phyloP scores from a whole-genome alignment of 129 eudicot species.

The Tanacetum coccineum region DNA sequence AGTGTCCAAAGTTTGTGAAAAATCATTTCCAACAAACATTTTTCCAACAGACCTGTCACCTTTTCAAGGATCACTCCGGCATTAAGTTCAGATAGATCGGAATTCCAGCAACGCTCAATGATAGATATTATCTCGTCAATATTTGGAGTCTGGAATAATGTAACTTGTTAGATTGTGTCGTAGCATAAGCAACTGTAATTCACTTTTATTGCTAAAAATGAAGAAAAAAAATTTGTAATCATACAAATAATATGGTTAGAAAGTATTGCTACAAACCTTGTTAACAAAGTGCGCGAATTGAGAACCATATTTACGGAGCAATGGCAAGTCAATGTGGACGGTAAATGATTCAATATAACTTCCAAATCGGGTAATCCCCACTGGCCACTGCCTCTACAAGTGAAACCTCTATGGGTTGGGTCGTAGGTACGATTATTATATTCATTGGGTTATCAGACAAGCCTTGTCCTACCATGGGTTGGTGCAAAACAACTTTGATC shows the following conservation, averaged over 20 bases:
- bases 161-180: neutral
- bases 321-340: constrained; percentile 33
- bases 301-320: constrained; percentile 16
- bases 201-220: too few species aligned
- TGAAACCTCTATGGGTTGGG: constrained; percentile 48
- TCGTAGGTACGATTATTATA: constrained; percentile 42
- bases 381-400: constrained; percentile 59
- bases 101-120: constrained; percentile 6
- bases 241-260: neutral
- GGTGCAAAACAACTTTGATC: constrained; percentile 49
- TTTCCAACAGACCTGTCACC: constrained; percentile 63
- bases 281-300: constrained; percentile 26
- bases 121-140: constrained; percentile 8
- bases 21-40: too few species aligned
- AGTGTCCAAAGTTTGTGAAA: too few species aligned
- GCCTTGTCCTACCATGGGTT: constrained; percentile 75
- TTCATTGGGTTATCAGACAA: constrained; percentile 82
- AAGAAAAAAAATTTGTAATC: neutral
- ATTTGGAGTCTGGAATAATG: constrained; percentile 10
- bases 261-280: constrained; percentile 38
- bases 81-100: constrained; percentile 26
- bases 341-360: constrained; percentile 54
- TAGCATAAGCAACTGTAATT: neutral
- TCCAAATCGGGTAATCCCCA: constrained; percentile 58
- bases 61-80: constrained; percentile 68